phyloP scores from a whole-genome alignment of 2,329 filamentous ascomycete species.

The Raffaelea deltoideospora region DNA sequence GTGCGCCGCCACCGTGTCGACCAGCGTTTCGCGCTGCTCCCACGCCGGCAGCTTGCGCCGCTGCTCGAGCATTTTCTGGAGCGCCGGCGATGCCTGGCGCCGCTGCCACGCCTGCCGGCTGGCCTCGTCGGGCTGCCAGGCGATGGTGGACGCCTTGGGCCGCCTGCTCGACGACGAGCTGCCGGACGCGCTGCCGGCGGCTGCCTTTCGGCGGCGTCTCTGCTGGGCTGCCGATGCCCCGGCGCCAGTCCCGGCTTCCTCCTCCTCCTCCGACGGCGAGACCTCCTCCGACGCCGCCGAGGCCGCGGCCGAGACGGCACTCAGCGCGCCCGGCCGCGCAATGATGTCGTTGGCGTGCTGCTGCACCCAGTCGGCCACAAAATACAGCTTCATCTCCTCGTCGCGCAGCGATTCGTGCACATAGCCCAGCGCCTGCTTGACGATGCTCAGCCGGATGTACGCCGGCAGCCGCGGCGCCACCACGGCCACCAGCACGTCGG shows the following conservation, averaged over 20 bases:
- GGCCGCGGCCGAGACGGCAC: conserved; percentile 69
- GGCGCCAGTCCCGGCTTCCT: conserved; percentile 10
- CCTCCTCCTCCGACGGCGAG: too few relatives aligned
- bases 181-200: conserved; percentile 16
- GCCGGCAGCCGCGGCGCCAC: conserved; percentile 56
- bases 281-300: conserved; percentile 44
- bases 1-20: conserved; percentile 57
- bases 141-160: conserved; percentile 34
- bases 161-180: conserved; percentile 12
- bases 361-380: conserved; percentile 83
- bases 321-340: conserved; percentile 66
- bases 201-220: conserved; percentile 6
- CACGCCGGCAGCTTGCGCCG: conserved; percentile 73
- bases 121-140: conserved; percentile 43
- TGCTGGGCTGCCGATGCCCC: background rate
- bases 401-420: conserved; percentile 57
- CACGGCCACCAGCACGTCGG: conserved; percentile 52
- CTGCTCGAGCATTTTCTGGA: conserved; percentile 60
- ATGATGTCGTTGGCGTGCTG: conserved; percentile 70
- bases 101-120: conserved; percentile 55
- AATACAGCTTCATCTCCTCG: conserved; percentile 80
- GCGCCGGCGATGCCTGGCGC: conserved; percentile 47
- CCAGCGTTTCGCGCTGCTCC: conserved; percentile 63
- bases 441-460: conserved; percentile 82
- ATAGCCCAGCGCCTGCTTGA: conserved; percentile 60